Base-by-base conservation (phyloP, 805 yeast species). In the Metschnikowia baotianmanensis region DNA sequence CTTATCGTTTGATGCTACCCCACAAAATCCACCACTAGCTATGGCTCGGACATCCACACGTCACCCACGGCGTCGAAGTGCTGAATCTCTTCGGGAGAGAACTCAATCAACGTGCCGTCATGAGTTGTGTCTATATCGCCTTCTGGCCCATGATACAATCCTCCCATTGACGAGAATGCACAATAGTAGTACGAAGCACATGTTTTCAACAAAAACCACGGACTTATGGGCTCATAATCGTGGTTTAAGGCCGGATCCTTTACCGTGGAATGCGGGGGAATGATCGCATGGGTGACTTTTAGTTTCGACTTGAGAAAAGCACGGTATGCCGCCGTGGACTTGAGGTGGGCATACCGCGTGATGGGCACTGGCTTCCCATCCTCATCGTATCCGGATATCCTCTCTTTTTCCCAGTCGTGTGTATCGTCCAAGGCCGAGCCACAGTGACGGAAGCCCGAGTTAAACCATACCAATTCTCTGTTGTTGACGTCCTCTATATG, bases 361-460 rank as follows among this genome's bases (percentile, higher is more conserved):
- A 50, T 48, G 6, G 30, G 12, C 10, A n/a, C n/a, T n/a, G n/a
- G n/a, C n/a, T n/a, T n/a, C n/a, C n/a, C n/a, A n/a, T n/a, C n/a
- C n/a, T n/a, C n/a, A n/a, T n/a, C n/a, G n/a, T n/a, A n/a, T n/a
- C n/a, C n/a, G n/a, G n/a, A n/a, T n/a, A 48, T 31, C 24, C 57
- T 44, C 27, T 68, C 70, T 27, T 61, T 53, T 15, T 60, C 58
- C 27, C 43, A 65, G 46, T 76, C 72, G 5, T 46, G 10, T 6
- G 28, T 11, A 12, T 4, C 45, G 24, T 45, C 43, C 13, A 41
- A 36, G 55, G 61, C 15, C 59, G 63, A 57, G 4, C 67, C 67
- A 59, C 88, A 83, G 35, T 69, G 75, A 35, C 69, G n/a, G n/a
- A n/a, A n/a, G n/a, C n/a, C n/a, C 17, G 86, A 82, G 52, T 82